A percentile compares a stretch with the other conserved stretches of the same genome.
Evolutionary conservation across 2,329 filamentous ascomycete species (phyloP).

Genomic region (Claviceps digitariae): DNA sequence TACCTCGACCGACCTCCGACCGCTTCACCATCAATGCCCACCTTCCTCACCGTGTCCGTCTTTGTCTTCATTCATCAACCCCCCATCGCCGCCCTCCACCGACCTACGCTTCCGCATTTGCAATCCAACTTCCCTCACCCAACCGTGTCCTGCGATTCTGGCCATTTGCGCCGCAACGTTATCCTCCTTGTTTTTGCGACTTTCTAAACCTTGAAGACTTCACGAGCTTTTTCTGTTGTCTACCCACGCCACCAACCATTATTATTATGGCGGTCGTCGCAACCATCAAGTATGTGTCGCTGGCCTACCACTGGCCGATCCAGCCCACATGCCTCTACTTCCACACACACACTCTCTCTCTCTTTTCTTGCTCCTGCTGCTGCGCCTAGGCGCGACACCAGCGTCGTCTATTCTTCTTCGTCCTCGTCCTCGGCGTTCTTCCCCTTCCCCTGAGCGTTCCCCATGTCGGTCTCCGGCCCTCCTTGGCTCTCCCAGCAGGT

Average conservation of each 20-base stretch:
- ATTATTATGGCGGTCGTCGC: constrained; percentile 46
- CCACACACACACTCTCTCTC: not conserved
- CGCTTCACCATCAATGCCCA: constrained; percentile 2
- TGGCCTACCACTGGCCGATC: constrained; percentile 3
- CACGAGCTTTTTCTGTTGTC: not conserved
- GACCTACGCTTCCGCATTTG: not conserved
- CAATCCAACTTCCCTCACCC: not conserved
- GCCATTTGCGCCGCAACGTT: constrained; percentile 3
- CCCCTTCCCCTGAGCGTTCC: not conserved
- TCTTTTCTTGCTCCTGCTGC: constrained; percentile 6
- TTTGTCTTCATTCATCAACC: constrained; percentile 3
- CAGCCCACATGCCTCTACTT: not conserved
- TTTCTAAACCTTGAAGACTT: not conserved
- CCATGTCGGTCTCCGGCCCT: not conserved
- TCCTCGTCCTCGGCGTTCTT: not conserved
- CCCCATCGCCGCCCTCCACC: constrained; percentile 1
- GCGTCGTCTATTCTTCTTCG: not conserved
- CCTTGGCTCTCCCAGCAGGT: not conserved
- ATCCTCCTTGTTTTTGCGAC: not conserved
- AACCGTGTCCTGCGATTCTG: constrained; percentile 1
- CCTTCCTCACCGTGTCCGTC: constrained; percentile 2
- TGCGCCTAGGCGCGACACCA: constrained; percentile 1
- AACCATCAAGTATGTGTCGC: constrained; percentile 46
- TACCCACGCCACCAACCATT: constrained; percentile 14
- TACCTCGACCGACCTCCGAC: not conserved